Evolutionary conservation across 768 basidiomycete species (phyloP).

Genomic region (Agaricus blazei): DNA sequence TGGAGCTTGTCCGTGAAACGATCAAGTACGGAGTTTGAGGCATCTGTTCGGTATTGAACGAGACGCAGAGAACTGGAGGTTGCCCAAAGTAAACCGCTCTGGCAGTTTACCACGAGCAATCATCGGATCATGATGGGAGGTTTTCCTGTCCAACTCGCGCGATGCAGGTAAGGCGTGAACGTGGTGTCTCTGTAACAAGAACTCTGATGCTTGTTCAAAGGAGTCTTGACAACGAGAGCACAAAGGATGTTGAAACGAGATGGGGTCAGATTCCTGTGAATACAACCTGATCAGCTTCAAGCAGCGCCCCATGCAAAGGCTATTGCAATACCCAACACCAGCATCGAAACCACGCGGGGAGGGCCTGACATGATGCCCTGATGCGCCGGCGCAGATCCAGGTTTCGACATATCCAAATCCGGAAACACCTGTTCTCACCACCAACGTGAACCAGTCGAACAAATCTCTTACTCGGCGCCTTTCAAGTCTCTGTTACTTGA

Average conservation of each 20-base stretch:
- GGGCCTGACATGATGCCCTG: not conserved
- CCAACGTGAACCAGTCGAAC: no score
- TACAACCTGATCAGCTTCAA: not conserved
- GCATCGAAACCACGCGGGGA: not conserved
- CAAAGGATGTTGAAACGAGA: not conserved
- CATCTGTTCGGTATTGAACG: not conserved
- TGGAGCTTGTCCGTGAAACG: slow-evolving; percentile 10
- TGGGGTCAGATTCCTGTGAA: not conserved
- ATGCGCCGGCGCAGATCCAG: not conserved
- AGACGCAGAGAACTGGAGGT: not conserved
- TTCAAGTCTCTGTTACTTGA: not conserved
- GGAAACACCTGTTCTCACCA: no score
- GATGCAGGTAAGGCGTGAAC: not conserved
- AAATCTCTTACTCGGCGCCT: no score
- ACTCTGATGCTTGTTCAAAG: not conserved
- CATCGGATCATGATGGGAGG: not conserved
- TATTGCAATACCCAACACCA: not conserved
- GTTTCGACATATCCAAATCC: no score
- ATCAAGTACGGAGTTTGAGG: slow-evolving; percentile 4
- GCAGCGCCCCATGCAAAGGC: not conserved
- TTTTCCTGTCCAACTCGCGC: not conserved
- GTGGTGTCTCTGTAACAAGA: not conserved
- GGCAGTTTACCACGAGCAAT: not conserved
- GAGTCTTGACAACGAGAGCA: not conserved
- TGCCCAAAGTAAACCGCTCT: not conserved